Base-by-base conservation (phyloP, 495 filamentous ascomycete species). In the Neurospora sp. region DNA sequence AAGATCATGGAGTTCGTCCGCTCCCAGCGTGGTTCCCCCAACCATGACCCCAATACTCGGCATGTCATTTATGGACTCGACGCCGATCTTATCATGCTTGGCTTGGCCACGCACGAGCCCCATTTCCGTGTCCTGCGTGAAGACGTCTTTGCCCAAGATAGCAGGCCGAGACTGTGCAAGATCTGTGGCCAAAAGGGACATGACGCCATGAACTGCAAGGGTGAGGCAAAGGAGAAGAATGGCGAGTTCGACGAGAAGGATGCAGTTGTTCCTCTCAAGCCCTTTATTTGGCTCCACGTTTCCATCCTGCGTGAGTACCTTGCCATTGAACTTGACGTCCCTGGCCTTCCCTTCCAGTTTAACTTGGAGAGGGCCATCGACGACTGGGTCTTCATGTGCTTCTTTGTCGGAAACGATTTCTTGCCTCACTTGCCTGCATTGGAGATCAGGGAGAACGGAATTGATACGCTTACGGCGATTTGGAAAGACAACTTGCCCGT, bases 361-460 rank as follows among this genome's bases (percentile, higher is more conserved):
- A 93, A 99, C 81, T 85, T 98, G 39, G 96, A 99, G 80, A 88
- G 96, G 76, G 96, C 96, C n/a, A 86, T 99, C 72, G 96, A 99
- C 84, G 96, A 99, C 82, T 98, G 96, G 96, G 93, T 99, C 18
- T 99, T 99, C 82, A 97, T 99, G 95, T 99, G 96, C 85, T 99
- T 97, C 84, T 99, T 99, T 80, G 96, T 99, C 74, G 96, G 96
- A 76, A 99, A 99, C 81, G 96, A 99, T 85, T 99, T 99, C 84
- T 85, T 99, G 76, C 96, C 96, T 66, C 96, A 99, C 86, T 84
- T 99, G 73, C 96, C 96, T 31, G 96, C 94, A 80, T 87, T 99
- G 73, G 96, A 98, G 81, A 98, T 99, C 80, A 89, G 95, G 75
- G 96, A 99, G 78, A 92, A 97, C 80, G 96, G 95, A 38, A 98